Evolutionary conservation across 345 rosid species (phyloP).

Genomic region (Syzygium aqueum): DNA sequence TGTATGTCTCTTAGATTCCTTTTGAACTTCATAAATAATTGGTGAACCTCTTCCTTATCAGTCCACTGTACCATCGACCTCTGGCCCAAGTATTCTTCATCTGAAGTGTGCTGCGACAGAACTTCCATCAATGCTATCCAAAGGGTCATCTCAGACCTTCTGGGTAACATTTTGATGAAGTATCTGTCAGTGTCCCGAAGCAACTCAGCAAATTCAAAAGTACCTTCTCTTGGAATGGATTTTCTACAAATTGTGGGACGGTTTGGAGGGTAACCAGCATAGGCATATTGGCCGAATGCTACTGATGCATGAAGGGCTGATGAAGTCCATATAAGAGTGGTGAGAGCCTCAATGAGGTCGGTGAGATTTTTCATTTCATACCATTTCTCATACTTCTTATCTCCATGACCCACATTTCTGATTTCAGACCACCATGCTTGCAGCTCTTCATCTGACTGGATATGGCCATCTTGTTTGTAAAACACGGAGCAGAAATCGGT

Average conservation of each 20-base stretch:
- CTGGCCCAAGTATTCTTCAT: conserved; percentile 48
- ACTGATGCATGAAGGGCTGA: conserved; percentile 55
- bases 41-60: conserved; percentile 18
- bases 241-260: conserved; percentile 34
- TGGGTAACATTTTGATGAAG: conserved; percentile 37
- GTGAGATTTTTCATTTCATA: conserved; percentile 19
- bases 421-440: conserved; percentile 67
- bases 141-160: conserved; percentile 25
- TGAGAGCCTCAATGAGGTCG: conserved; percentile 28
- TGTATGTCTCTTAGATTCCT: conserved; percentile 24
- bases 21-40: conserved; percentile 24
- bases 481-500: conserved; percentile 37
- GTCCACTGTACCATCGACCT: conserved; percentile 26
- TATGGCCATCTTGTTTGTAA: conserved; percentile 32
- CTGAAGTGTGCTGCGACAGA: conserved; percentile 40
- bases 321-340: conserved; percentile 51
- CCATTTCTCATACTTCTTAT: conserved; percentile 38
- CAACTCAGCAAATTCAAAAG: conserved; percentile 22
- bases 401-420: conserved; percentile 42
- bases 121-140: conserved; percentile 34
- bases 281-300: conserved; percentile 51
- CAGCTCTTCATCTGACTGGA: conserved; percentile 36
- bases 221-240: conserved; percentile 44
- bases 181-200: conserved; percentile 32
- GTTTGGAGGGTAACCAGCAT: conserved; percentile 46